Base-by-base conservation (phyloP, 441 rosid species). In the Gossypium schwendimanii region DNA sequence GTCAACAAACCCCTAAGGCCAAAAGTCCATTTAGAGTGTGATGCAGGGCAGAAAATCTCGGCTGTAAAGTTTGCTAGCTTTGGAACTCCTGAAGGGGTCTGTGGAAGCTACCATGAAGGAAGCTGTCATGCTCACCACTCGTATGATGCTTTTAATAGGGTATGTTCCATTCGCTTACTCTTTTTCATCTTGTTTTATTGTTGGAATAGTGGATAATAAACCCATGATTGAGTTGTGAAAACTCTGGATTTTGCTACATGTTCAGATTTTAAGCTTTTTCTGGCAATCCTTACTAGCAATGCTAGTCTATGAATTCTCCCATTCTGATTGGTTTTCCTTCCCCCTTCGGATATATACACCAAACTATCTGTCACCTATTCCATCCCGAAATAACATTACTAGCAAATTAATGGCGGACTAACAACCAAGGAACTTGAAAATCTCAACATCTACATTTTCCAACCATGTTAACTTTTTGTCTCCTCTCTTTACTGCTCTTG, bases 51-150 rank as follows among this genome's bases (percentile, higher is more conserved):
- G 81, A 91, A 89, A 80, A 89, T 95, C 20, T 84, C 86, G 21
- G 80, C 84, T 0, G 88, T 92, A 26, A 89, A 87, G 89, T 95
- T 92, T 75, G 99, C 98, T 17, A 92, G 97, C 88, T 95, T 95
- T 0, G 98, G 99, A 23, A 92, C 94, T 58, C 99, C 99, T 26
- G 85, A 84, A 80, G 99, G 99, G 7, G 80, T 81, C 66, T 95
- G 99, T 20, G 99, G 99, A 77, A 90, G 87, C 84, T 95, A 87
- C 84, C 85, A 77, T 0, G 81, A 90, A 66, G 97, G 98, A 80
- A 81, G 91, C 75, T 95, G 99, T 59, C 99, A 95, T 0, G 99
- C 97, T 23, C 84, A 83, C 79, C 97, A 91, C 83, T 95, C 99
- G 0, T 92, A 87, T 54, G 99, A 92, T 72, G 99, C 97, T 63